Conservation (phyloP, 2,329 filamentous ascomycete genomes). For the Penicillium olsonii region DNA sequence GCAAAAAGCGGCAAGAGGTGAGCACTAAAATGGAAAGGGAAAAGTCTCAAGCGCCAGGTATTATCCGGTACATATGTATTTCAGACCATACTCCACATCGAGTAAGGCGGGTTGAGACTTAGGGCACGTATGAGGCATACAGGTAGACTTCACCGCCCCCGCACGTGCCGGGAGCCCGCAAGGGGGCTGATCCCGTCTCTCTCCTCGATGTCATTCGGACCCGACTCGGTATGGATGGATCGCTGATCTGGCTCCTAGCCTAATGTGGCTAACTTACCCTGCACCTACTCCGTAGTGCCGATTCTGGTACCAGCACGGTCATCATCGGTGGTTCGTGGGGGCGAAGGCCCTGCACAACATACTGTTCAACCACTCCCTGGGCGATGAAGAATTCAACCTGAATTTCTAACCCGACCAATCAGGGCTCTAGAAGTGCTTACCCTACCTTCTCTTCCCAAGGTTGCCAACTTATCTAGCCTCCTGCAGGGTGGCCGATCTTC, state of each 20-base stretch:
- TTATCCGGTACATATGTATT: too few species aligned
- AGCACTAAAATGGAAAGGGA: too few species aligned
- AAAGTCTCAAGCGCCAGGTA: too few species aligned
- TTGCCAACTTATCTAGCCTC: constrained; percentile 31
- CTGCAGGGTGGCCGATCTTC: constrained; percentile 31
- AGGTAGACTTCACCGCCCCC: constrained; percentile 16
- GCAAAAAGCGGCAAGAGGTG: too few species aligned
- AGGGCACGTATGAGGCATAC: background rate
- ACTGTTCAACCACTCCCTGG: constrained; percentile 11
- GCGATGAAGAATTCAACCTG: constrained; percentile 12
- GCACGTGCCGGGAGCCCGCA: constrained; percentile 13
- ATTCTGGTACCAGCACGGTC: constrained; percentile 18
- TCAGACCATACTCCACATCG: background rate
- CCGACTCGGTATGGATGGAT: background rate
- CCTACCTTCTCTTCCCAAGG: constrained; percentile 20
- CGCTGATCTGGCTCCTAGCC: background rate
- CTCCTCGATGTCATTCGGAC: background rate
- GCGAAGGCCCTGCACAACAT: constrained; percentile 25
- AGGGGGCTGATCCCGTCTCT: constrained; percentile 11
- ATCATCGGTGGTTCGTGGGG: constrained; percentile 17
- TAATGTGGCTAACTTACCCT: background rate
- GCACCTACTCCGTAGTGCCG: constrained; percentile 9
- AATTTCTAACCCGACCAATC: constrained; percentile 15
- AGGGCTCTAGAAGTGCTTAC: constrained; percentile 16
- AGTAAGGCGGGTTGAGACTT: background rate